These are phyloP conservation scores for Candida ficus DNA, from an alignment of 805 yeast genomes.

Conservation along the genomic window DNA sequence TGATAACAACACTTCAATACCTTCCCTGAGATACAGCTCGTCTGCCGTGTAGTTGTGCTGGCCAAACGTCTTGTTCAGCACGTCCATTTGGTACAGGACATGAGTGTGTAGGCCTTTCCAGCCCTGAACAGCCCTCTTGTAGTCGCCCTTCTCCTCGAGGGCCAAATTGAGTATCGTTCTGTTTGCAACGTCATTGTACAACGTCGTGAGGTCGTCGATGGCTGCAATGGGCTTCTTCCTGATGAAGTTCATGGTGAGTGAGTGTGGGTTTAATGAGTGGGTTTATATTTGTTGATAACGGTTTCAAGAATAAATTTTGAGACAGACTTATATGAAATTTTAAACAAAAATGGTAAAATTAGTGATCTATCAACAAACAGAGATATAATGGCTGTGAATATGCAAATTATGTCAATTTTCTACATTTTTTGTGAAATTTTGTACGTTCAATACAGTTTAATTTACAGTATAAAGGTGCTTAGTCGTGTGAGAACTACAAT, in stretches of 20 bases:
- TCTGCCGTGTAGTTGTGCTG: slow-evolving; percentile 35
- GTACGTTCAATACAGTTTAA: no score
- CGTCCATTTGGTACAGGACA: slow-evolving; percentile 49
- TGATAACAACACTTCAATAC: slow-evolving; percentile 18
- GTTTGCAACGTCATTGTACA: slow-evolving; percentile 60
- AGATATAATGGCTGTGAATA: no score
- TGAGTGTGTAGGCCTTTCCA: slow-evolving; percentile 71
- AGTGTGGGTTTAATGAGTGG: background rate
- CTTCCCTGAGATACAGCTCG: slow-evolving; percentile 35
- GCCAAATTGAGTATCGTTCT: slow-evolving; percentile 51
- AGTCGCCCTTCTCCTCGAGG: slow-evolving; percentile 49
- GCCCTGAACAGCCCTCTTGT: slow-evolving; percentile 57
- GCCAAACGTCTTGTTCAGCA: slow-evolving; percentile 38
- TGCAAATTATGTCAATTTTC: no score
- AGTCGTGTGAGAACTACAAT: no score
- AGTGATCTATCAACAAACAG: no score
- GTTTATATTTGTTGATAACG: background rate
- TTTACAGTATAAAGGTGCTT: no score
- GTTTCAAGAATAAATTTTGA: background rate
- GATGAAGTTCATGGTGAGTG: slow-evolving; percentile 38
- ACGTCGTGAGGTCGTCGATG: slow-evolving; percentile 50
- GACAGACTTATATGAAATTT: no score
- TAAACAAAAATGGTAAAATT: no score
- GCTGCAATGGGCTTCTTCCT: slow-evolving; percentile 59
- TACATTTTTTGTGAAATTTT: no score